Evolutionary conservation across 2,329 filamentous ascomycete species (phyloP), one percentile per base, ranked within the genome.

Genomic region (Rhexocercosporidium sp.): DNA sequence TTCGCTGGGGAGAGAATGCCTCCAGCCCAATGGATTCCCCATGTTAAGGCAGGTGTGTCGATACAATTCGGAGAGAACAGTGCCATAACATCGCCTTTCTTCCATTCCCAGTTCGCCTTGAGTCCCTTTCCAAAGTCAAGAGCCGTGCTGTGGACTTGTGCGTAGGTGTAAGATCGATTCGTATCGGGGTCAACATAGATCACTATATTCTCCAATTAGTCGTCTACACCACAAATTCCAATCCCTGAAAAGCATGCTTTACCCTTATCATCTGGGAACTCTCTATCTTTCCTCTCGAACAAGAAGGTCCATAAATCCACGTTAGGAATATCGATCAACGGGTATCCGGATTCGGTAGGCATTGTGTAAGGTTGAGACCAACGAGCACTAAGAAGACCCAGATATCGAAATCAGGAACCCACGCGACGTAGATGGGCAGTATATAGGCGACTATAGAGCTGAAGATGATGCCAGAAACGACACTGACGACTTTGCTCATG

Each of bases 41-140:
- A 93, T 78, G 88, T 92, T 56, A 94, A 79, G 3, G 90, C 83
- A 0, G 93, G 90, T 0, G 90, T 93, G 78, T 97, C 94, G 76
- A 97, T 91, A 78, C 86, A 89, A 78, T 98, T 97, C 31, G 94
- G 92, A 3, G 92, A 90, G 82, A 91, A 97, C 63, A 97, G 83
- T 12, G 86, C 91, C 25, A 97, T 84, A 1, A 96, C 92, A 77
- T 97, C 92, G 74, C 92, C 92, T 76, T 91, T 94, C 73, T 89
- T 84, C 91, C 94, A 97, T 59, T 89, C 85, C 85, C 90, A 95
- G 25, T 84, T 79, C 29, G 90, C 86, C 75, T 89, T 90, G 22
- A 98, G 84, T 0, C 92, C 94, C 71, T 90, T 88, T 60, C 93
- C 94, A 72, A 97, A 96, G n/a, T 88, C 86, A 46, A 89, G 80